Evolutionary conservation across 148 eudicot genomes (phyloP).

Genomic region (Rheum nobile): DNA sequence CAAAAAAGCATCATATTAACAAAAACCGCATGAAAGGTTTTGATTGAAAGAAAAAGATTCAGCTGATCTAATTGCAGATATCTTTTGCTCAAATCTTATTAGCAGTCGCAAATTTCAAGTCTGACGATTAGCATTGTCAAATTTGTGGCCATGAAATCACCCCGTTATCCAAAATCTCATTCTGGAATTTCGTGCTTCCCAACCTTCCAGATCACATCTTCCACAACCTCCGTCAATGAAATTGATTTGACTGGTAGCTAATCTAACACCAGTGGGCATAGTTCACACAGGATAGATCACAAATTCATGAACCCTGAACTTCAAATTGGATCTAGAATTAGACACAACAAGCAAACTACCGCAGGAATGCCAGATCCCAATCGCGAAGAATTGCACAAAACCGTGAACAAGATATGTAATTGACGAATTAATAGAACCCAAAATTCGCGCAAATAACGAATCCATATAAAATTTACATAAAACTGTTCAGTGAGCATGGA

Average conservation of each 20-base stretch:
- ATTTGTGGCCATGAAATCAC: neutral
- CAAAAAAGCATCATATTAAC: slow-evolving; percentile 1
- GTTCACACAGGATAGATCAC: neutral
- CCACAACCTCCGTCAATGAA: neutral
- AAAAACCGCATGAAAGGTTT: neutral
- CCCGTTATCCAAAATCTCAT: neutral
- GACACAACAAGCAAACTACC: neutral
- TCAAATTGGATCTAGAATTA: neutral
- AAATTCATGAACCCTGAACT: neutral
- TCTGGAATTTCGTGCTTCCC: neutral
- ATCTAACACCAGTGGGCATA: neutral
- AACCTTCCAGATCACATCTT: neutral
- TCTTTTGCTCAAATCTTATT: neutral
- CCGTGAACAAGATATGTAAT: neutral
- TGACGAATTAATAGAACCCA: neutral
- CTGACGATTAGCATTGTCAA: neutral
- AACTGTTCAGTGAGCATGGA: neutral
- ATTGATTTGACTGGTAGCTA: neutral
- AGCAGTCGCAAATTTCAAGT: neutral
- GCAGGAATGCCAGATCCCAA: neutral
- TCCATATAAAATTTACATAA: neutral
- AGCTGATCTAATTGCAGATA: neutral
- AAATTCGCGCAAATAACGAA: neutral
- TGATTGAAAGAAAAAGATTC: neutral
- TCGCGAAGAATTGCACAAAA: neutral